Evolutionary conservation across 345 rosid species (phyloP), one percentile per base, ranked within the genome.

Genomic region (Lumnitzera racemosa): DNA sequence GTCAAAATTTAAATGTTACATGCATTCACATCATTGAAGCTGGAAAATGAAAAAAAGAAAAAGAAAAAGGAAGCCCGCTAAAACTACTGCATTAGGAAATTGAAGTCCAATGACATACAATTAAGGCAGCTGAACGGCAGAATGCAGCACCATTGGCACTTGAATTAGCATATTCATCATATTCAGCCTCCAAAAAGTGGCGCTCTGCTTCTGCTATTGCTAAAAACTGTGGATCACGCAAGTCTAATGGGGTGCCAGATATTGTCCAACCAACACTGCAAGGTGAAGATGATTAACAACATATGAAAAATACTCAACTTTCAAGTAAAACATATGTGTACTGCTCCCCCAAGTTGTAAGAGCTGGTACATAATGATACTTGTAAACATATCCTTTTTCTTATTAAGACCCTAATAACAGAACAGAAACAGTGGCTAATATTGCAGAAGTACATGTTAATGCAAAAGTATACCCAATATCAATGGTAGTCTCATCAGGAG

Each of bases 141-240:
- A 94, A 94, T 41, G 96, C 86, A 68, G 96, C 89, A 71, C 95
- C 89, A 59, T 73, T 88, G 49, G 88, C 83, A 74, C 84, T 88
- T 70, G 89, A 78, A 69, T 84, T 75, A 55, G 91, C 81, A 76
- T 84, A 84, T 49, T 90, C 99, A 60, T 86, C 90, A 72, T 94
- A 86, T 31, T 90, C 97, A 2, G 80, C 75, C 72, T 94, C 97
- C 68, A 90, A 65, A 74, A 94, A 74, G 74, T 88, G 92, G 9
- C 80, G 89, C 63, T 94, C 99, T 17, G 96, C 92, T 79, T 94
- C 96, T 17, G 96, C 92, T 24, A 94, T 86, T 25, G 92, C 96
- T 62, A 88, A 59, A 56, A 90, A 74, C 61, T 78, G 99, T 73
- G 95, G 96, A 72, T 94, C 96, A n/a, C 67, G 75, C 67, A 90